Evolutionary conservation across 768 basidiomycete genomes (phyloP).

Genomic region (Kwoniella sp.): DNA sequence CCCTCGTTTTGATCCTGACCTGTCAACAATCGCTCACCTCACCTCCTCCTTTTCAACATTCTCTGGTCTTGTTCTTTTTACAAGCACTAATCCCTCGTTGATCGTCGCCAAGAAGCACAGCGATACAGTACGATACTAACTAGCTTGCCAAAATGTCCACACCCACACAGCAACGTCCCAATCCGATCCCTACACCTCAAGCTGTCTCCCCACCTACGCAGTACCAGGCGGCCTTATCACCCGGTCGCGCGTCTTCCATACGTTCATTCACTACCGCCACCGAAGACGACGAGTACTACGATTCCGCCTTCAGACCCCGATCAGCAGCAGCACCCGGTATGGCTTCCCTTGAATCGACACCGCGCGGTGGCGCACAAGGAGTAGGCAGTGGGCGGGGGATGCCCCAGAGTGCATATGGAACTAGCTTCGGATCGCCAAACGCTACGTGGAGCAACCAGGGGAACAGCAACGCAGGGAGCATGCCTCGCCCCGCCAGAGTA

Average conservation of each 20-base stretch:
- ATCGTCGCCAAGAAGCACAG: background rate
- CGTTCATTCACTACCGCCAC: slow-evolving; percentile 24
- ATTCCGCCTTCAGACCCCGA: slow-evolving; percentile 9
- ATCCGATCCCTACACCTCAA: slow-evolving; percentile 3
- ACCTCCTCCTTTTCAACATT: background rate
- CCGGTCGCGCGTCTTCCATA: slow-evolving; percentile 20
- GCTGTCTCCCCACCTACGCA: slow-evolving; percentile 9
- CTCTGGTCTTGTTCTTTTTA: background rate
- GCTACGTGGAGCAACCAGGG: slow-evolving; percentile 17
- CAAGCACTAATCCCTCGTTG: background rate
- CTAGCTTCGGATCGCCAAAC: slow-evolving; percentile 36
- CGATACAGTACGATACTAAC: background rate
- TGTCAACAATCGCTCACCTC: background rate
- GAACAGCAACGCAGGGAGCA: slow-evolving; percentile 24
- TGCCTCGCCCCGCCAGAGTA: slow-evolving; percentile 26
- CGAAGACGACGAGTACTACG: slow-evolving; percentile 27
- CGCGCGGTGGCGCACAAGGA: slow-evolving; percentile 5
- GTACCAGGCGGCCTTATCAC: slow-evolving; percentile 17
- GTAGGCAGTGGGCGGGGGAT: slow-evolving; percentile 18
- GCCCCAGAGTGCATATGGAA: slow-evolving; percentile 34
- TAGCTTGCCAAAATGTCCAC: background rate
- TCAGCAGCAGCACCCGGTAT: slow-evolving; percentile 20
- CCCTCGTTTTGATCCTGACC: background rate
- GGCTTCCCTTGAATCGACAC: slow-evolving; percentile 18
- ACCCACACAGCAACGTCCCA: slow-evolving; percentile 15